Evolutionary conservation across 352 stramenopile species (phyloP).

Genomic region (Phytophthora litchii): DNA sequence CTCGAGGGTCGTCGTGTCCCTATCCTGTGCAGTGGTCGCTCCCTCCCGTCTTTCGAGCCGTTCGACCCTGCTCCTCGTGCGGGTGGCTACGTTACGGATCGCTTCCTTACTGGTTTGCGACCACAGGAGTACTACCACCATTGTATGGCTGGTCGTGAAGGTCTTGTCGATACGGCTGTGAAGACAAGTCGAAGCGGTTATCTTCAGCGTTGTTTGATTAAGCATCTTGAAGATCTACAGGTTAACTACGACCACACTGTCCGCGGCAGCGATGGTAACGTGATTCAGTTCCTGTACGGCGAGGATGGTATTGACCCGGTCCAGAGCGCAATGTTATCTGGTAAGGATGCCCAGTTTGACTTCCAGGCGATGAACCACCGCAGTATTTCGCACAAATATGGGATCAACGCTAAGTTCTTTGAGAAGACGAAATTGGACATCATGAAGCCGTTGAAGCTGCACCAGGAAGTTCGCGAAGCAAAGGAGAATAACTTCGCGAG

Average conservation of each 20-base stretch:
- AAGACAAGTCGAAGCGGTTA: slow-evolving; percentile 99
- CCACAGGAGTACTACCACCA: slow-evolving; percentile 99
- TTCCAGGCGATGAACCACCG: slow-evolving; percentile 97
- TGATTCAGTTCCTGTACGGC: slow-evolving; percentile 99
- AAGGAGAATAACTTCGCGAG: slow-evolving; percentile 53
- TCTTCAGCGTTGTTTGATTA: slow-evolving; percentile 99
- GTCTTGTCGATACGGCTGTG: slow-evolving; percentile 98
- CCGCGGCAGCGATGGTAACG: slow-evolving; percentile 95
- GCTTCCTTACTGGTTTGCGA: slow-evolving; percentile 97
- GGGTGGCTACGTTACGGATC: slow-evolving; percentile 99
- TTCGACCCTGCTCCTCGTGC: slow-evolving; percentile 97
- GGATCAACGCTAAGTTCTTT: slow-evolving; percentile 88
- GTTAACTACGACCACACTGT: slow-evolving; percentile 99
- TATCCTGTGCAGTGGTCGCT: slow-evolving; percentile 97
- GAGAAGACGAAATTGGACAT: slow-evolving; percentile 91
- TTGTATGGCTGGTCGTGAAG: slow-evolving; percentile 99
- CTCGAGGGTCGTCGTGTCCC: slow-evolving; percentile 99
- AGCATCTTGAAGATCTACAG: slow-evolving; percentile 98
- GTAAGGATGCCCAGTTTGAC: slow-evolving; percentile 91
- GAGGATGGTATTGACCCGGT: slow-evolving; percentile 99
- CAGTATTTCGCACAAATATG: slow-evolving; percentile 95
- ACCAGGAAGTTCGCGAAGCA: slow-evolving; percentile 66
- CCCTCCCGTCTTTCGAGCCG: slow-evolving; percentile 97
- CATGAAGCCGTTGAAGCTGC: slow-evolving; percentile 83
- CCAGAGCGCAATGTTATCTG: slow-evolving; percentile 94